Conservation (phyloP, 495 filamentous ascomycete genomes). For the Aspergillus leporis region DNA sequence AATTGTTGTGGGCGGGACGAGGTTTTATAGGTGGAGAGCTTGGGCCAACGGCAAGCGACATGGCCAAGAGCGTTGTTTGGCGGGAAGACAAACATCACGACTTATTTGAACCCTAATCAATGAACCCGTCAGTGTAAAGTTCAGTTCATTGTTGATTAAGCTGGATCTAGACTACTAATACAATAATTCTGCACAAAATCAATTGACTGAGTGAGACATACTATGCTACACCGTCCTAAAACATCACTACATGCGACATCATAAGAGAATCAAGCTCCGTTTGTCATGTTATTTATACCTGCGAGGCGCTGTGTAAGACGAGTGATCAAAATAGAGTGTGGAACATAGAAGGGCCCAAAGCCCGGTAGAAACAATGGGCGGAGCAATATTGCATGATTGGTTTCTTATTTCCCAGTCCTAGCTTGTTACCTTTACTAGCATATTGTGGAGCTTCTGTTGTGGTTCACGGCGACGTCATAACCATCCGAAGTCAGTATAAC, state of each 20-base stretch:
- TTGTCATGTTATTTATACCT: no score
- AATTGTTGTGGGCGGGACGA: constrained; percentile 38
- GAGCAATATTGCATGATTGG: neutral
- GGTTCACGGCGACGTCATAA: constrained; percentile 11
- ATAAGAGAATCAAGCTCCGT: no score
- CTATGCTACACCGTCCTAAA: no score
- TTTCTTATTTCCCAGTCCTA: neutral
- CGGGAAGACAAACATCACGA: constrained; percentile 14
- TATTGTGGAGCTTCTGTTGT: neutral
- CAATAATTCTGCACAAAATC: no score
- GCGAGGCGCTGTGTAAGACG: no score
- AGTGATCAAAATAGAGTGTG: neutral
- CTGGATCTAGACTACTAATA: no score
- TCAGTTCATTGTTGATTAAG: no score
- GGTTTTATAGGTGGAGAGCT: constrained; percentile 20
- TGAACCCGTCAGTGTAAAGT: no score
- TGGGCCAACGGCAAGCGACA: constrained; percentile 17
- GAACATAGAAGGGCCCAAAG: neutral
- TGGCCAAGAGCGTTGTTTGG: constrained; percentile 22
- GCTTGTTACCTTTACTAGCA: neutral
- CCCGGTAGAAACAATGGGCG: neutral
- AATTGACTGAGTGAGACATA: no score
- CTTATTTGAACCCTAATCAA: neutral
- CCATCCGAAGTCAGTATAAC: neutral
- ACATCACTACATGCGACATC: no score